phyloP scores from a whole-genome alignment of 2,329 filamentous ascomycete species.

The Colletotrichum coccodes region DNA sequence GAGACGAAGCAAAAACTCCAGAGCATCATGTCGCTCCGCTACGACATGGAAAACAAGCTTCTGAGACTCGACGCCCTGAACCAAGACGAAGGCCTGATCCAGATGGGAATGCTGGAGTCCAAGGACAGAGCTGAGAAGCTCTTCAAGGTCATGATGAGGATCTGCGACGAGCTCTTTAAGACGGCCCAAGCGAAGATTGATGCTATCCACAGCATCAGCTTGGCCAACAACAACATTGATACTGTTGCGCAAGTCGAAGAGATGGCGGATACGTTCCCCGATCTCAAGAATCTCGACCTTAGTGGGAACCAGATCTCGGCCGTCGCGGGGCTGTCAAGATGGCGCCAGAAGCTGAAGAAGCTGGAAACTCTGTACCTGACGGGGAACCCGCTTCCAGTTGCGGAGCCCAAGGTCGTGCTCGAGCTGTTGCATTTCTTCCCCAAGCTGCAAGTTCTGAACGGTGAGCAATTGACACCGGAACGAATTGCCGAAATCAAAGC shows the following conservation, averaged over 20 bases:
- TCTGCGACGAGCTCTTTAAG: slow-evolving; percentile 83
- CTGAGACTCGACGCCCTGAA: slow-evolving; percentile 85
- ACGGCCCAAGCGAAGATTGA: slow-evolving; percentile 77
- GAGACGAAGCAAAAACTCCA: slow-evolving; percentile 77
- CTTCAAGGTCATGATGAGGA: slow-evolving; percentile 90
- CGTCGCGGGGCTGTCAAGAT: slow-evolving; percentile 74
- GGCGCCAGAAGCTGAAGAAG: slow-evolving; percentile 81
- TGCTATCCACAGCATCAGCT: slow-evolving; percentile 82
- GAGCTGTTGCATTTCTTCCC: slow-evolving; percentile 87
- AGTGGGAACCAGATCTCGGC: slow-evolving; percentile 83
- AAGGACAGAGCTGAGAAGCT: slow-evolving; percentile 83
- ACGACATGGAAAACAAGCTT: slow-evolving; percentile 76
- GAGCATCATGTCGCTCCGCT: slow-evolving; percentile 78
- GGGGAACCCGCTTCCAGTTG: slow-evolving; percentile 77
- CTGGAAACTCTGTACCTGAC: slow-evolving; percentile 84
- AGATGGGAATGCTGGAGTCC: slow-evolving; percentile 80
- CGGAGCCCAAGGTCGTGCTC: slow-evolving; percentile 68
- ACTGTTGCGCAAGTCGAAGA: slow-evolving; percentile 78
- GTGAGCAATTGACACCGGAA: slow-evolving; percentile 76
- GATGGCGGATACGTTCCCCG: slow-evolving; percentile 82
- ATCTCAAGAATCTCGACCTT: slow-evolving; percentile 88
- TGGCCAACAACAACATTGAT: slow-evolving; percentile 82
- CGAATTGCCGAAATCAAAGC: slow-evolving; percentile 68
- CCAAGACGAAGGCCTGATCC: slow-evolving; percentile 75
- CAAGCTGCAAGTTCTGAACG: slow-evolving; percentile 80